Percentiles rank a stretch among this genome's conserved stretches.
phyloP scores from a whole-genome alignment of 192 early-diverging fungal genomes.

The Chytriomyces sp. region DNA sequence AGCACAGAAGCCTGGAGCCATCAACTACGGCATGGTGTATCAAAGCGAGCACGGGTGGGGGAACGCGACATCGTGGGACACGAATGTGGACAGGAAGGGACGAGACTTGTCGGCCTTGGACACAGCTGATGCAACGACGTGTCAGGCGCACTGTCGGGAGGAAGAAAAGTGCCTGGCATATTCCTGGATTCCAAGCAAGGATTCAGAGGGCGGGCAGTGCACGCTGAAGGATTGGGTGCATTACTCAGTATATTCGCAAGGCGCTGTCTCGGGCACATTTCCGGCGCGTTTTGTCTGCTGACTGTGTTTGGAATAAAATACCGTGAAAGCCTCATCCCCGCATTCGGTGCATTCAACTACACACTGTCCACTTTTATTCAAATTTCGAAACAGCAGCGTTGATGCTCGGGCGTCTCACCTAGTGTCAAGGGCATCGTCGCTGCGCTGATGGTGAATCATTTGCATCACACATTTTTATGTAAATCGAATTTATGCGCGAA shows the following conservation, averaged over 20 bases:
- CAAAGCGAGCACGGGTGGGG: background rate
- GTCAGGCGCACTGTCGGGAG: background rate
- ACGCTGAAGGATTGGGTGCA: slow-evolving; percentile 10
- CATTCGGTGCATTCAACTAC: too few species aligned
- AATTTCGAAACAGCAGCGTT: too few species aligned
- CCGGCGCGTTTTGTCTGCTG: background rate
- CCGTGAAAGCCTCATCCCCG: too few species aligned
- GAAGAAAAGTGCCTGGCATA: slow-evolving; percentile 1
- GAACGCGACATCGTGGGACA: background rate
- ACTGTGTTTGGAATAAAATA: too few species aligned
- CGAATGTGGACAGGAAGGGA: background rate
- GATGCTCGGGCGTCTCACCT: too few species aligned
- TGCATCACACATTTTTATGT: too few species aligned
- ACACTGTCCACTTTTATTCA: too few species aligned
- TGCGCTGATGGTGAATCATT: too few species aligned
- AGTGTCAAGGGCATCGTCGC: too few species aligned
- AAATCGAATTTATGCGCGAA: too few species aligned
- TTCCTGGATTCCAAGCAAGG: background rate
- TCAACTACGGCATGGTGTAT: slow-evolving; percentile 1
- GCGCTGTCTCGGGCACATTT: background rate
- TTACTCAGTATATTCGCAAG: background rate
- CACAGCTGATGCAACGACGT: background rate
- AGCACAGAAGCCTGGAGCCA: background rate
- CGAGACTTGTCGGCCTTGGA: background rate
- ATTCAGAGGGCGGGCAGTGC: background rate